phyloP scores from a whole-genome alignment of 106 monocot genomes.

The Alisma plantagoaquatica region DNA sequence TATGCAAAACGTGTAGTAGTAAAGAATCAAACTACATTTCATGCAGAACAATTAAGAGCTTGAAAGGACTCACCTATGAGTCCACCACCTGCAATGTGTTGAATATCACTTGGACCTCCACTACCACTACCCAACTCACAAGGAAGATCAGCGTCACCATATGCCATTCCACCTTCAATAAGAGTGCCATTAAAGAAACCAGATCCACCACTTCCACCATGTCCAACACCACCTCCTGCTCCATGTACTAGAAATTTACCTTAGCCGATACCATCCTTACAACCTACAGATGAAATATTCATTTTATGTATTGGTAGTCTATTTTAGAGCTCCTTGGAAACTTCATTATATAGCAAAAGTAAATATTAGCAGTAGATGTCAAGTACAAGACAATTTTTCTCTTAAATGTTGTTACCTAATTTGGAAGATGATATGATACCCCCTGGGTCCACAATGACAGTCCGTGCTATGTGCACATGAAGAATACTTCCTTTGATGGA shows the following conservation, averaged over 20 bases:
- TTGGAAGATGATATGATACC: conserved; percentile 73
- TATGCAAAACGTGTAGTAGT: too few species aligned
- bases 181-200: conserved; percentile 69
- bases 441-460: conserved; percentile 44
- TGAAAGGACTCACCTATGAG: conserved; percentile 62
- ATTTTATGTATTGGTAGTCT: too few species aligned
- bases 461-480: conserved; percentile 90
- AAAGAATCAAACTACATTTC: too few species aligned
- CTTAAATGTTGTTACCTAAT: conserved; percentile 52
- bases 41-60: too few species aligned
- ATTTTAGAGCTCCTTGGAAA: too few species aligned
- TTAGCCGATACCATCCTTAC: conserved; percentile 80
- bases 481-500: conserved; percentile 65
- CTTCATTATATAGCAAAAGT: too few species aligned
- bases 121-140: conserved; percentile 95
- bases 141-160: conserved; percentile 86
- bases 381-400: too few species aligned
- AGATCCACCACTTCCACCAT: conserved; percentile 85
- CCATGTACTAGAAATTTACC: conserved; percentile 69
- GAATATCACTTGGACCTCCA: conserved; percentile 39
- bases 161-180: conserved; percentile 60
- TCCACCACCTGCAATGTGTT: conserved; percentile 76
- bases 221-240: conserved; percentile 92
- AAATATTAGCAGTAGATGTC: too few species aligned
- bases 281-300: conserved; percentile 48